Conservation (phyloP, 2,329 filamentous ascomycete species). For the Cladosporium sp. region DNA sequence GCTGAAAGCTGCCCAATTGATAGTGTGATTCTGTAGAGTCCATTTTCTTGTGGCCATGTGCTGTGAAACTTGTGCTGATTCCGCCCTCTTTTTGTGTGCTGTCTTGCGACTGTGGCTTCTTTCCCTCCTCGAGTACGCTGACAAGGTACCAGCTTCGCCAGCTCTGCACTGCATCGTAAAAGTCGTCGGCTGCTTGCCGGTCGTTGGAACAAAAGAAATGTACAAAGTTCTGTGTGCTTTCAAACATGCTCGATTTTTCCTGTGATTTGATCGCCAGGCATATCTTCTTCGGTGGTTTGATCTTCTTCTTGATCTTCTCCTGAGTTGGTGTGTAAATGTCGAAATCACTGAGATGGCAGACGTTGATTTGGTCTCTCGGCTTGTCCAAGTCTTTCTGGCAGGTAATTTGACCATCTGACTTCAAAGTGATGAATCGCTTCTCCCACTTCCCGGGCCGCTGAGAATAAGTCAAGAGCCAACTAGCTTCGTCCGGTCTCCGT, state of each 20-base stretch:
- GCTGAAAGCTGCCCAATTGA: slow-evolving; percentile 62
- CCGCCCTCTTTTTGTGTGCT: slow-evolving; percentile 5
- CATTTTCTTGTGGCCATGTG: slow-evolving; percentile 13
- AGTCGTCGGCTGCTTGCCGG: slow-evolving; percentile 58
- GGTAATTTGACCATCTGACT: slow-evolving; percentile 66
- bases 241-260: slow-evolving; percentile 79
- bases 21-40: slow-evolving; percentile 50
- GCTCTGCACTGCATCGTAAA: slow-evolving; percentile 66
- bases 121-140: slow-evolving; percentile 61
- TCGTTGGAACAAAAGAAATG: slow-evolving; percentile 90
- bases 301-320: slow-evolving; percentile 61
- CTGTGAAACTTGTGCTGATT: slow-evolving; percentile 10
- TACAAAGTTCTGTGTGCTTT: slow-evolving; percentile 78
- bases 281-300: slow-evolving; percentile 79
- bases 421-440: slow-evolving; percentile 74
- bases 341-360: slow-evolving; percentile 88
- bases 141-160: slow-evolving; percentile 95
- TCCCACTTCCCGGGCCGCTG: slow-evolving; percentile 82
- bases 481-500: slow-evolving; percentile 61
- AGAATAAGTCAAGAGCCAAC: slow-evolving; percentile 73
- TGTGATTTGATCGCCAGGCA: slow-evolving; percentile 91
- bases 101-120: slow-evolving; percentile 28
- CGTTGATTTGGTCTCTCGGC: slow-evolving; percentile 62
- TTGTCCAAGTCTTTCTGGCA: slow-evolving; percentile 66
- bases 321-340: slow-evolving; percentile 80